These are phyloP conservation scores for Kandelia obovata DNA, from an alignment of 345 rosid species.

Conservation along the genomic window DNA sequence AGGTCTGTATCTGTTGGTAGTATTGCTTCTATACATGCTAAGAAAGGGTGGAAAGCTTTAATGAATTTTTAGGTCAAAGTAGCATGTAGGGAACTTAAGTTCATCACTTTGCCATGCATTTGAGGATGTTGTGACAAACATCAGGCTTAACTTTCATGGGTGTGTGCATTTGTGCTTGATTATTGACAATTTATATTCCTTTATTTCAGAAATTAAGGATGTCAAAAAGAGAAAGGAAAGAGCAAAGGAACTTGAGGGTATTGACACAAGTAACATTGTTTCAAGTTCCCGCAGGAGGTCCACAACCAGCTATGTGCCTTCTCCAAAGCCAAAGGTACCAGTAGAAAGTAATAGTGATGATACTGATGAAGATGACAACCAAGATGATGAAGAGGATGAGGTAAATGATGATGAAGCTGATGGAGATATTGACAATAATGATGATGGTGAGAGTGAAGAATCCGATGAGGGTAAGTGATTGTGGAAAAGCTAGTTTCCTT, in stretches of 20 bases:
- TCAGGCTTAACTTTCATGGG: neutral
- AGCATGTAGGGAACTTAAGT: too few relatives aligned
- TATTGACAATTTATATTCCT: constrained; percentile 7
- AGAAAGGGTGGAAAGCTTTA: neutral
- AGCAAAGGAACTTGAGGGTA: constrained; percentile 83
- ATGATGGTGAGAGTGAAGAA: constrained; percentile 37
- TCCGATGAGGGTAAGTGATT: constrained; percentile 41
- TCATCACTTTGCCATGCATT: too few relatives aligned
- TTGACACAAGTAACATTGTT: constrained; percentile 79
- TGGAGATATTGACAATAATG: constrained; percentile 16
- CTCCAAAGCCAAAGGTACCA: constrained; percentile 66
- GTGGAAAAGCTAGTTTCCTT: neutral
- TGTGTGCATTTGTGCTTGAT: neutral
- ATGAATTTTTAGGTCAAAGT: too few relatives aligned
- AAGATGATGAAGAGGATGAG: constrained; percentile 30
- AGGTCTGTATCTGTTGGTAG: neutral
- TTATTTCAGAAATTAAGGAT: constrained; percentile 71
- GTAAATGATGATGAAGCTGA: constrained; percentile 27
- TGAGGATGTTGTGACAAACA: neutral
- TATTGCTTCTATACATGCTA: neutral
- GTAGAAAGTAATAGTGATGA: constrained; percentile 53
- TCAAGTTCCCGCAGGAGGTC: constrained; percentile 78
- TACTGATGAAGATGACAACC: constrained; percentile 26
- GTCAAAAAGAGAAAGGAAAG: constrained; percentile 65
- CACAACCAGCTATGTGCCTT: constrained; percentile 54